Evolutionary conservation across 495 filamentous ascomycete species (phyloP).

Genomic region (Coniosporium apollinis): DNA sequence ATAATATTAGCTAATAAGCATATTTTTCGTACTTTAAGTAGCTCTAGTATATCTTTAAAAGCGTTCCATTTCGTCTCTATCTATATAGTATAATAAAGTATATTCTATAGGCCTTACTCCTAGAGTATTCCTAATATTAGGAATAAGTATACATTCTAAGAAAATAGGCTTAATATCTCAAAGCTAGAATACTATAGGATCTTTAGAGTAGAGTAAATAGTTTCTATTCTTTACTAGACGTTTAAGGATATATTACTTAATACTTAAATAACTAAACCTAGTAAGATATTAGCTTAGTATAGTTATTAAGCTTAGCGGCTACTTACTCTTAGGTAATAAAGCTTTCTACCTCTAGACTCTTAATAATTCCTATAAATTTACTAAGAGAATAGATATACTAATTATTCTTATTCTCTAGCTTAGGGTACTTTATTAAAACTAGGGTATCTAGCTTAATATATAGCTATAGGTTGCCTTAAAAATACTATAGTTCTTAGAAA

Average conservation of each 20-base stretch:
- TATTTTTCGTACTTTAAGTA: too few relatives aligned
- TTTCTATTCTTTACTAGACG: slow-evolving; percentile 1
- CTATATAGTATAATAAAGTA: too few relatives aligned
- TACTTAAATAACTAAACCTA: slow-evolving; percentile 8
- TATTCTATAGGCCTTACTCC: too few relatives aligned
- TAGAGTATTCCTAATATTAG: too few relatives aligned
- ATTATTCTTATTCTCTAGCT: neutral
- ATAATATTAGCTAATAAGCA: too few relatives aligned
- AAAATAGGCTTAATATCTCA: slow-evolving; percentile 9
- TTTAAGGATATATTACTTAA: slow-evolving; percentile 5
- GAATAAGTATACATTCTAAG: slow-evolving; percentile 8
- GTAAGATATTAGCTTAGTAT: neutral
- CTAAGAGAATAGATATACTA: slow-evolving; percentile 4
- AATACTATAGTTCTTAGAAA: slow-evolving; percentile 10
- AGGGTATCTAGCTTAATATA: slow-evolving; percentile 13
- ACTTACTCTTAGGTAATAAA: slow-evolving; percentile 14
- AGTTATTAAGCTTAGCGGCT: neutral
- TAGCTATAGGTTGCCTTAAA: slow-evolving; percentile 13
- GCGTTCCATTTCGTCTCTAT: too few relatives aligned
- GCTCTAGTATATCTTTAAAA: too few relatives aligned
- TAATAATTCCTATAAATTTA: slow-evolving; percentile 10
- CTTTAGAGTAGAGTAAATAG: slow-evolving; percentile 5
- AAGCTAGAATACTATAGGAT: slow-evolving; percentile 3
- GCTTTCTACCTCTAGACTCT: slow-evolving; percentile 6
- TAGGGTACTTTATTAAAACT: slow-evolving; percentile 5